Base-by-base conservation (phyloP, 108 stramenopile species). In the Poteriospumella lacustris region DNA sequence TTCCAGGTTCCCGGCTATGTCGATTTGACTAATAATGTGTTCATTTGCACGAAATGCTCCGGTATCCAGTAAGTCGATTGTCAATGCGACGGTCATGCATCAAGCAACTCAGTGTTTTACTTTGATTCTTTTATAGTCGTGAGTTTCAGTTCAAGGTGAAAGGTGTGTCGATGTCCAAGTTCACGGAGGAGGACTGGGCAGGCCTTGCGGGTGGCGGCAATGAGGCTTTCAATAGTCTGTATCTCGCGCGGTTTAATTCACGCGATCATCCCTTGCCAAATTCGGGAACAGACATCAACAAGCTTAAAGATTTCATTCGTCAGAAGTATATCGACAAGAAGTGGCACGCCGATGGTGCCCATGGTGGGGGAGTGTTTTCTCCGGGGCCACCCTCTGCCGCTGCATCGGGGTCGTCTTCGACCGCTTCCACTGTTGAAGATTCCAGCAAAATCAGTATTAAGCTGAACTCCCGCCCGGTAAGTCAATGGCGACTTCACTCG, bases 81-180 rank as follows among this genome's bases (percentile, higher is more conserved):
- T 64, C n/a, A n/a, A n/a, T n/a, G n/a, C n/a, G n/a, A n/a, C n/a
- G n/a, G n/a, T n/a, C n/a, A n/a, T n/a, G n/a, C n/a, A n/a, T n/a
- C n/a, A n/a, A n/a, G n/a, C n/a, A n/a, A n/a, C n/a, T n/a, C n/a
- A n/a, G n/a, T n/a, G n/a, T n/a, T n/a, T n/a, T n/a, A n/a, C n/a
- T n/a, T n/a, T n/a, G n/a, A 56, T 24, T 56, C 19, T 56, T 56
- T 5, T 73, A 5, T 73, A 73, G 70, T 42, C 70, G 70, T 29
- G 70, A 73, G 28, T 73, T 73, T 19, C 70, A 73, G 70, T 73
- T 73, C 31, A 73, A 73, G 31, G 33, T 73, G 3, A 73, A 73
- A 24, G 70, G 70, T 56, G 31, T 73, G 31, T 73, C 70, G 9
- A 73, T 73, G 70, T 33, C 40, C 33, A 34, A 33, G 12, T 73